Conservation (phyloP, 208 protist species). For the Trypanosoma boissoni region DNA sequence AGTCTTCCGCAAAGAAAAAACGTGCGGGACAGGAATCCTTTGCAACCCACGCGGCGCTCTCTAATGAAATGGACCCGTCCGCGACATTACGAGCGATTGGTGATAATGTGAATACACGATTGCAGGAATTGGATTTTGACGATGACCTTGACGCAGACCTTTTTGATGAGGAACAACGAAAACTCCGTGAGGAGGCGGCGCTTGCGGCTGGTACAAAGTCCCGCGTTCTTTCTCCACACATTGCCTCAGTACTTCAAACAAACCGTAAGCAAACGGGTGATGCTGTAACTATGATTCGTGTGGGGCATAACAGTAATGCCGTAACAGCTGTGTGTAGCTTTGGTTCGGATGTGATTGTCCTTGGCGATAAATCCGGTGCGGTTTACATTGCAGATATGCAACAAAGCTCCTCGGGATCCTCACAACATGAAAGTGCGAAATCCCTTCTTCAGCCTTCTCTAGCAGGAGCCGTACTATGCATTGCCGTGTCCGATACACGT, state of each 20-base stretch:
- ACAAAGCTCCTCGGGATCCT: too few species aligned
- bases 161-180: constrained; percentile 64
- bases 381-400: constrained; percentile 70
- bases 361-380: constrained; percentile 85
- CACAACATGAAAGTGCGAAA: too few species aligned
- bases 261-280: constrained; percentile 2
- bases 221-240: constrained; percentile 48
- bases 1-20: background rate
- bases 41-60: constrained; percentile 20
- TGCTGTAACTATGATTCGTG: constrained; percentile 31
- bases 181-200: constrained; percentile 74
- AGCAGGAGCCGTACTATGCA: constrained; percentile 52
- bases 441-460: constrained; percentile 59
- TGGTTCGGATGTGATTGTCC: constrained; percentile 54
- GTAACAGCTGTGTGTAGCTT: constrained; percentile 78
- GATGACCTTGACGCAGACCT: constrained; percentile 77
- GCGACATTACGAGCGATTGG: constrained; percentile 56
- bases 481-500: constrained; percentile 82
- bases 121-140: constrained; percentile 39
- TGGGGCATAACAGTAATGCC: constrained; percentile 85
- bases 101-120: constrained; percentile 82
- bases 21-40: constrained; percentile 25
- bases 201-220: constrained; percentile 71
- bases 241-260: constrained; percentile 37
- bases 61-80: constrained; percentile 14